These are phyloP conservation scores for Claviceps sorghi DNA, from an alignment of 2,329 filamentous ascomycete genomes.

Conservation along the genomic window DNA sequence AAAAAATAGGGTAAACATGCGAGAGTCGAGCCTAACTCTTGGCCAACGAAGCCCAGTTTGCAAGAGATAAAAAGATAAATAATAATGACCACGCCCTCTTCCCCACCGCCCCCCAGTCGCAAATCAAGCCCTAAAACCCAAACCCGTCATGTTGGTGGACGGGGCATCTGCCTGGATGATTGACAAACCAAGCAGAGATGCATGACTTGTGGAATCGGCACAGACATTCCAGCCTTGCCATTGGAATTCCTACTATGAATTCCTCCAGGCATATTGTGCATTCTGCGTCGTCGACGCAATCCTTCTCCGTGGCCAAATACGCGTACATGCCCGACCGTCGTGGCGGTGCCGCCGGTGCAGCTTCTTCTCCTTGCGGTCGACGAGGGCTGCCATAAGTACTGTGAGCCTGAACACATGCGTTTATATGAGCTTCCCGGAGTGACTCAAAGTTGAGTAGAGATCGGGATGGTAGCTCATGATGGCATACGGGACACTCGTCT, in stretches of 20 bases:
- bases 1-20: background rate
- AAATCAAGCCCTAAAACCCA: slow-evolving; percentile 25
- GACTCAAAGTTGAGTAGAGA: slow-evolving; percentile 37
- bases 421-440: slow-evolving; percentile 44
- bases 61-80: background rate
- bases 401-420: slow-evolving; percentile 39
- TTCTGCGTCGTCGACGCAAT: slow-evolving; percentile 52
- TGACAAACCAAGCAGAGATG: slow-evolving; percentile 48
- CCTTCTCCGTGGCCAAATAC: slow-evolving; percentile 51
- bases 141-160: slow-evolving; percentile 51
- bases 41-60: background rate
- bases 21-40: background rate
- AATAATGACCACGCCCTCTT: too few relatives aligned
- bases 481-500: slow-evolving; percentile 68
- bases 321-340: slow-evolving; percentile 47
- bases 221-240: slow-evolving; percentile 53
- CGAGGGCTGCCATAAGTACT: slow-evolving; percentile 31
- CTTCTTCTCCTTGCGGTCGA: slow-evolving; percentile 11
- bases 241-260: slow-evolving; percentile 44
- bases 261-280: slow-evolving; percentile 56
- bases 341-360: slow-evolving; percentile 17
- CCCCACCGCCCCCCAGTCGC: too few relatives aligned
- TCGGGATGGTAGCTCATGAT: slow-evolving; percentile 50
- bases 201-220: slow-evolving; percentile 49
- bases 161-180: slow-evolving; percentile 48